Percentiles rank a stretch among this genome's conserved stretches.
phyloP scores from a whole-genome alignment of 495 filamentous ascomycete species.

The Aspergillus carlsbadensis region DNA sequence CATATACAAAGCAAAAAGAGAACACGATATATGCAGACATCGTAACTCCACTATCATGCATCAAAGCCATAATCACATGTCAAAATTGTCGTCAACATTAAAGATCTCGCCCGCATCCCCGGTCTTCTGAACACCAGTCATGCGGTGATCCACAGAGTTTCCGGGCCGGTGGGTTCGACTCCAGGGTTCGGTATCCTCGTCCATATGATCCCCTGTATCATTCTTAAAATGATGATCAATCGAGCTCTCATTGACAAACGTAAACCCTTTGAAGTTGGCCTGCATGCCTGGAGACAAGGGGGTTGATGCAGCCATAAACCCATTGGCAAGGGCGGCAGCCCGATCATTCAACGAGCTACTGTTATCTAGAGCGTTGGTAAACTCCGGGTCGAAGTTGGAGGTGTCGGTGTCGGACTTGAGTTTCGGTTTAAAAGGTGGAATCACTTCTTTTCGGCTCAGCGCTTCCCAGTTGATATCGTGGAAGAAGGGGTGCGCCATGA shows the following conservation, averaged over 20 bases:
- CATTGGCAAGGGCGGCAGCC: conserved; percentile 72
- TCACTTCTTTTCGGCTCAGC: conserved; percentile 81
- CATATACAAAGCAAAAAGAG: conserved; percentile 39
- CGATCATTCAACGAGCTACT: conserved; percentile 78
- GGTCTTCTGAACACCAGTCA: conserved; percentile 72
- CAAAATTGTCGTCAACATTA: conserved; percentile 69
- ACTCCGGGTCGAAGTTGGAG: conserved; percentile 97
- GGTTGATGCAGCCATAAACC: conserved; percentile 77
- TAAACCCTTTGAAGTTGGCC: conserved; percentile 97
- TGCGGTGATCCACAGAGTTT: conserved; percentile 54
- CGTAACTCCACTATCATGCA: conserved; percentile 48
- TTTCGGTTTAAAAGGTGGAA: conserved; percentile 97
- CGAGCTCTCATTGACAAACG: conserved; percentile 94
- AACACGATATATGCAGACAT: conserved; percentile 23
- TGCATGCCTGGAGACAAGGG: conserved; percentile 93
- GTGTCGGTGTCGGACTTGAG: conserved; percentile 93
- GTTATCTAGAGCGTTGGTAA: conserved; percentile 84
- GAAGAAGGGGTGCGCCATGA: conserved; percentile 95
- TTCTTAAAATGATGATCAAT: conserved; percentile 85
- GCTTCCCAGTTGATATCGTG: conserved; percentile 88
- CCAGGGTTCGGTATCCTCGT: conserved; percentile 63
- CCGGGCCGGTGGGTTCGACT: conserved; percentile 36
- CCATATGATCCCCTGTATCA: conserved; percentile 62
- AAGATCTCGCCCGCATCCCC: conserved; percentile 68
- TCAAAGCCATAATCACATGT: conserved; percentile 52